phyloP scores from a whole-genome alignment of 495 filamentous ascomycete genomes.

The Trichocladium antarcticum region DNA sequence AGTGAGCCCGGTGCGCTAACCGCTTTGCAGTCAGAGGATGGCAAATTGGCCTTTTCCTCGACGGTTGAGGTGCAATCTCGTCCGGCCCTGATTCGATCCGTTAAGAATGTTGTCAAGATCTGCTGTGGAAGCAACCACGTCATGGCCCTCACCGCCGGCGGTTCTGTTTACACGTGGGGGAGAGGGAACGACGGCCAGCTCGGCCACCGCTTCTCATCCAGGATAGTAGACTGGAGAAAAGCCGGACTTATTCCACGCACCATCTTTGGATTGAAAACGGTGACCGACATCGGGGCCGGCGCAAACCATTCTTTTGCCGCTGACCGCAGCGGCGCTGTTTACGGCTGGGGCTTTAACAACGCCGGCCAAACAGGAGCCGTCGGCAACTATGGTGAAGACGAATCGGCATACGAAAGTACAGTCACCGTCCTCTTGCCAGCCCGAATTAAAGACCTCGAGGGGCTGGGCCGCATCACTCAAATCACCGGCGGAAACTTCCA shows the following conservation, averaged over 20 bases:
- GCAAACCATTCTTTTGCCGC: constrained; percentile 64
- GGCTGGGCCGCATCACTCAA: background rate
- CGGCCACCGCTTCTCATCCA: constrained; percentile 39
- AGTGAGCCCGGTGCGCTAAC: background rate
- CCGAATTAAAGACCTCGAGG: background rate
- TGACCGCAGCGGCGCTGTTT: constrained; percentile 55
- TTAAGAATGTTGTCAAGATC: constrained; percentile 47
- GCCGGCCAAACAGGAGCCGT: constrained; percentile 45
- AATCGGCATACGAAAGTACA: constrained; percentile 45
- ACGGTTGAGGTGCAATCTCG: constrained; percentile 2
- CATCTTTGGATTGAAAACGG: constrained; percentile 48
- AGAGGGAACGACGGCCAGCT: constrained; percentile 52
- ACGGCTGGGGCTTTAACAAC: constrained; percentile 75
- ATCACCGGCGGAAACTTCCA: constrained; percentile 44
- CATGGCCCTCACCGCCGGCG: constrained; percentile 48
- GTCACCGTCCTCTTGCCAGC: constrained; percentile 11
- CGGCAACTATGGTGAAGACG: constrained; percentile 48
- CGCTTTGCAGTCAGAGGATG: background rate
- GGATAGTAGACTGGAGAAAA: constrained; percentile 47
- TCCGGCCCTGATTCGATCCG: constrained; percentile 1
- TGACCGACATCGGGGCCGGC: constrained; percentile 45
- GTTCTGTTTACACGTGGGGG: constrained; percentile 58
- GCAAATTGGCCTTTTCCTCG: constrained; percentile 4
- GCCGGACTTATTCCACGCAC: constrained; percentile 28
- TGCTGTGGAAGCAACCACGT: constrained; percentile 56